phyloP scores from a whole-genome alignment of 2,329 filamentous ascomycete genomes.

The Aureobasidium subglaciale region DNA sequence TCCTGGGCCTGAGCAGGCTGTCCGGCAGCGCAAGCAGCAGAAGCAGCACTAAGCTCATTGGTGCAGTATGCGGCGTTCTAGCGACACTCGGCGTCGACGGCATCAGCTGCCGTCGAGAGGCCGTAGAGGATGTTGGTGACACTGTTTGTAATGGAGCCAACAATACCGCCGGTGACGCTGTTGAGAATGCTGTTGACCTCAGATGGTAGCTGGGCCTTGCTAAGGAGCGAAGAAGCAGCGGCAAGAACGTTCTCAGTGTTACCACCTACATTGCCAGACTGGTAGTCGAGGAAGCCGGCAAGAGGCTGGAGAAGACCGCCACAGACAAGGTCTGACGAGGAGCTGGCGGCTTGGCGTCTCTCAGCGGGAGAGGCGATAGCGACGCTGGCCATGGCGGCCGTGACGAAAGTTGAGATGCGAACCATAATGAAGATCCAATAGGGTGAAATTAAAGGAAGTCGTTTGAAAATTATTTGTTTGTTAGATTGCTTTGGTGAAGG shows the following conservation, averaged over 20 bases:
- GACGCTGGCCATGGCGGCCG: not conserved
- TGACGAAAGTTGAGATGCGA: not conserved
- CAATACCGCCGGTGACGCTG: constrained; percentile 6
- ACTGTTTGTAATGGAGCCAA: not conserved
- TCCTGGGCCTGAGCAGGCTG: constrained; percentile 4
- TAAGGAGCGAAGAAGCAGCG: not conserved
- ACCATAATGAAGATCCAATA: not conserved
- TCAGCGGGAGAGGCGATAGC: not conserved
- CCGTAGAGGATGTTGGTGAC: constrained; percentile 1
- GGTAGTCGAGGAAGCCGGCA: constrained; percentile 11
- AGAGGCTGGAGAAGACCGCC: constrained; percentile 6
- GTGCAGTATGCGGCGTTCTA: constrained; percentile 7
- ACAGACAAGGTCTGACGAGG: not conserved
- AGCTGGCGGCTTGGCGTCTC: not conserved
- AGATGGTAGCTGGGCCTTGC: not conserved
- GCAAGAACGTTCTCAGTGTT: not conserved
- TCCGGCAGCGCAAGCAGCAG: not conserved
- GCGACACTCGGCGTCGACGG: not conserved
- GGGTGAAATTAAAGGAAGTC: not conserved
- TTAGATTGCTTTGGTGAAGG: too few relatives aligned
- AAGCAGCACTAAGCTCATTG: not conserved
- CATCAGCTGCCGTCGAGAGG: not conserved
- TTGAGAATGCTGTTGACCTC: not conserved
- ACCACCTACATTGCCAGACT: not conserved
- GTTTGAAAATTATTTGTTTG: too few relatives aligned